These are phyloP conservation scores for Paraconiothyrium brasiliense DNA, from an alignment of 2,329 filamentous ascomycete species.

Conservation along the genomic window DNA sequence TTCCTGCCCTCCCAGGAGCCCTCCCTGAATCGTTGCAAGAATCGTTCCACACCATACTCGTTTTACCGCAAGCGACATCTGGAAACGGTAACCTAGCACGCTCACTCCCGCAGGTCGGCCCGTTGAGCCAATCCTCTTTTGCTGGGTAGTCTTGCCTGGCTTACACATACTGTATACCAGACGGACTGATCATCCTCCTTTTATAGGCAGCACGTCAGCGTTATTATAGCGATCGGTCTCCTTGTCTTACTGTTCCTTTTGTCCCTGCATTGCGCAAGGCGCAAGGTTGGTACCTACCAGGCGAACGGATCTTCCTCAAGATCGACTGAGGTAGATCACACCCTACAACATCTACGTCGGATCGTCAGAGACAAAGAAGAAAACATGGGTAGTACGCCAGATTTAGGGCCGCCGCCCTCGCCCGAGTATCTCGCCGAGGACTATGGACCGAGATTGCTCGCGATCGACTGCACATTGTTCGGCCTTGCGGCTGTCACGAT, in stretches of 20 bases:
- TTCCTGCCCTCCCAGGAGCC: neutral
- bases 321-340: neutral
- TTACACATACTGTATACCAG: conserved; percentile 5
- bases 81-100: conserved; percentile 3
- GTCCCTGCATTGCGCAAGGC: conserved; percentile 11
- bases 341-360: neutral
- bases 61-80: neutral
- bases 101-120: conserved; percentile 10
- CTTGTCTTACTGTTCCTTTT: neutral
- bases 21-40: neutral
- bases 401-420: conserved; percentile 22
- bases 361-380: neutral
- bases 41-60: neutral
- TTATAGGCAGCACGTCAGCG: conserved; percentile 7
- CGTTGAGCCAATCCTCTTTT: conserved; percentile 1
- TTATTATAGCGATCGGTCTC: neutral
- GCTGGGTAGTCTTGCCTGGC: neutral
- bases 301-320: neutral
- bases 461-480: conserved; percentile 52
- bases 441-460: conserved; percentile 49
- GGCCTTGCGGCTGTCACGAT: conserved; percentile 36
- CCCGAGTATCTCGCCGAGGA: conserved; percentile 49
- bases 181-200: conserved; percentile 3
- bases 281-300: neutral
- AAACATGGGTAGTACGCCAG: conserved; percentile 16